phyloP scores from a whole-genome alignment of 495 filamentous ascomycete species.

The Hyaloscypha hepaticicola region DNA sequence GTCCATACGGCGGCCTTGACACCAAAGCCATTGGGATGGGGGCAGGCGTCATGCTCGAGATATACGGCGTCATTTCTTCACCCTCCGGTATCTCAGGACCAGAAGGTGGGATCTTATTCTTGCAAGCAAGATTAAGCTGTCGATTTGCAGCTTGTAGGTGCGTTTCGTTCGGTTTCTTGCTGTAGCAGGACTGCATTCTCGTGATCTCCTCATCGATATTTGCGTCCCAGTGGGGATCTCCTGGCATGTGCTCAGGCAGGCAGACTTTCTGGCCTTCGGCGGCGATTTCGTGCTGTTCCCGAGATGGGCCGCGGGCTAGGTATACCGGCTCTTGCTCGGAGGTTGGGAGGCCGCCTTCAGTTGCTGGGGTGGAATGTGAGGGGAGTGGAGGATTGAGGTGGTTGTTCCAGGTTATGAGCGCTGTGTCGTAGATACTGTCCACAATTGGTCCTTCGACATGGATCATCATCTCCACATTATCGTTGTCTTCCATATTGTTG shows the following conservation, averaged over 20 bases:
- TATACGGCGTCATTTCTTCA: slow-evolving; percentile 62
- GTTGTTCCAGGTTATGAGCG: slow-evolving; percentile 69
- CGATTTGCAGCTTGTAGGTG: slow-evolving; percentile 55
- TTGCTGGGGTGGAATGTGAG: slow-evolving; percentile 51
- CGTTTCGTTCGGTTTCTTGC: slow-evolving; percentile 49
- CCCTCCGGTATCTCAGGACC: slow-evolving; percentile 51
- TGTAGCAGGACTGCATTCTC: slow-evolving; percentile 55
- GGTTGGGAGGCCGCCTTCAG: slow-evolving; percentile 26
- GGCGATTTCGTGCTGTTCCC: slow-evolving; percentile 13
- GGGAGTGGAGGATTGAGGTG: slow-evolving; percentile 61
- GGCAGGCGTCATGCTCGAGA: slow-evolving; percentile 49
- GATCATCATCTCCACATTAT: slow-evolving; percentile 79
- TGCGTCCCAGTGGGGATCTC: slow-evolving; percentile 62
- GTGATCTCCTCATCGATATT: slow-evolving; percentile 57
- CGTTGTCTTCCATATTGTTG: slow-evolving; percentile 78
- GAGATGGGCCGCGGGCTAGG: neutral
- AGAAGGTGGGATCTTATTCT: slow-evolving; percentile 48
- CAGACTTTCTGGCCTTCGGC: slow-evolving; percentile 5
- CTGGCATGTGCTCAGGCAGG: slow-evolving; percentile 55
- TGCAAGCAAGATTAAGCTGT: slow-evolving; percentile 63
- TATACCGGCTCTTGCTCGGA: slow-evolving; percentile 30
- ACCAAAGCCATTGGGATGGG: slow-evolving; percentile 72
- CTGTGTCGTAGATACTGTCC: slow-evolving; percentile 70
- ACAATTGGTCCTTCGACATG: slow-evolving; percentile 76
- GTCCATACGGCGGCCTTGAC: slow-evolving; percentile 63